Conservation (phyloP, 2,329 filamentous ascomycete genomes). For the Mycogone perniciosa region DNA sequence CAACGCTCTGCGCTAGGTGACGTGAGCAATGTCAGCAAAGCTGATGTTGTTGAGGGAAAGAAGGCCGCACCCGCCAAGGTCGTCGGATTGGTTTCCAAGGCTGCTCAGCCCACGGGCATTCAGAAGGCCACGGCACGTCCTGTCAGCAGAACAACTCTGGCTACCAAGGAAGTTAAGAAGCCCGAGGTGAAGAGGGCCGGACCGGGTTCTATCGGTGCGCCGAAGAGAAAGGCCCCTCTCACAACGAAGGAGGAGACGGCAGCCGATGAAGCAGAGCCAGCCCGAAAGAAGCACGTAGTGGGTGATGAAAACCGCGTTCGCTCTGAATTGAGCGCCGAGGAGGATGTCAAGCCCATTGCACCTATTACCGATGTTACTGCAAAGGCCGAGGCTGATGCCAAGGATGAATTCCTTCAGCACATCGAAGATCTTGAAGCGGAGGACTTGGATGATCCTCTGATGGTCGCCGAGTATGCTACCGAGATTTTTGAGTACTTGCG, state of each 20-base stretch:
- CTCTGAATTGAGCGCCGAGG: constrained; percentile 24
- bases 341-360: constrained; percentile 12
- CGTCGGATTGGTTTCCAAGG: constrained; percentile 66
- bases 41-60: constrained; percentile 64
- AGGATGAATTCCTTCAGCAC: constrained; percentile 14
- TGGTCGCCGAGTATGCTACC: constrained; percentile 95
- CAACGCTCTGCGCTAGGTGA: constrained; percentile 86
- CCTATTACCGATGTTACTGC: neutral
- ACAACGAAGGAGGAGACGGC: constrained; percentile 53
- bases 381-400: constrained; percentile 25
- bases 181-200: constrained; percentile 62
- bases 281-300: constrained; percentile 57
- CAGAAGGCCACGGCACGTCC: constrained; percentile 59
- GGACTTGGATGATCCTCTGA: constrained; percentile 87
- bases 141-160: constrained; percentile 56
- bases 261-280: constrained; percentile 61
- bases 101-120: constrained; percentile 72
- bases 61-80: constrained; percentile 60
- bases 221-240: constrained; percentile 61
- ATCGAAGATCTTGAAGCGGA: constrained; percentile 68
- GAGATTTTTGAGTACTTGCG: constrained; percentile 97
- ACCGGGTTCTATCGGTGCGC: constrained; percentile 55
- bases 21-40: constrained; percentile 90
- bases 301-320: constrained; percentile 44
- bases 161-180: constrained; percentile 64